These are phyloP conservation scores for Seminavis robusta DNA, from an alignment of 108 stramenopile genomes.

Conservation along the genomic window DNA sequence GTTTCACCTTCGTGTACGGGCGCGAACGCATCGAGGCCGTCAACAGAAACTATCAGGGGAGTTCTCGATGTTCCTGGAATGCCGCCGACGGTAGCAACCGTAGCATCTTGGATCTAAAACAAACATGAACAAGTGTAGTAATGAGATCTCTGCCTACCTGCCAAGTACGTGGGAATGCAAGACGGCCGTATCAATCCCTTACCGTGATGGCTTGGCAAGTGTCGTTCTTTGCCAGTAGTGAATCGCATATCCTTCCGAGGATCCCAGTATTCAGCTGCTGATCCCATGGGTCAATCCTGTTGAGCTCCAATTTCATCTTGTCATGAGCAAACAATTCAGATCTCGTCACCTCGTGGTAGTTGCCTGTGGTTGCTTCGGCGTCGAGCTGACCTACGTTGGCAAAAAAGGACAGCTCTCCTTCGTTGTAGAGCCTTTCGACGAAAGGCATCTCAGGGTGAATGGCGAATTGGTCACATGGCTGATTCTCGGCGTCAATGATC, in stretches of 20 bases:
- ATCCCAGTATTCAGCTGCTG: constrained; percentile 31
- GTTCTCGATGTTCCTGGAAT: no score
- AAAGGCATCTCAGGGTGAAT: constrained; percentile 37
- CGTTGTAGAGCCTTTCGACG: constrained; percentile 51
- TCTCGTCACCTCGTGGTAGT: constrained; percentile 4
- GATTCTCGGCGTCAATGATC: constrained; percentile 25
- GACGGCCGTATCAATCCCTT: no score
- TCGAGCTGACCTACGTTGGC: constrained; percentile 66
- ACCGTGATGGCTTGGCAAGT: no score
- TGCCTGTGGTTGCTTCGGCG: constrained; percentile 10
- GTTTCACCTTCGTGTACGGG: no score
- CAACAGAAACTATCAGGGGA: no score
- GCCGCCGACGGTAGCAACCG: no score
- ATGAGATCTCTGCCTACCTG: no score
- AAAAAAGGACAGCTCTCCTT: constrained; percentile 53
- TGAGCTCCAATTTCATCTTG: constrained; percentile 28
- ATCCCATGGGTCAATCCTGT: constrained; percentile 31
- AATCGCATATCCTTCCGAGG: constrained; percentile 17
- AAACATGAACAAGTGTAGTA: no score
- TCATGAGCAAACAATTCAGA: constrained; percentile 63
- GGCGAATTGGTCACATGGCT: constrained; percentile 59
- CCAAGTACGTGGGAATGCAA: no score
- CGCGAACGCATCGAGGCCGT: no score
- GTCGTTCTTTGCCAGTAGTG: no score
- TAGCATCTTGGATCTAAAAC: no score